These are phyloP conservation scores for Sporobolomyces phaffii DNA, from an alignment of 768 basidiomycete species.

Conservation along the genomic window DNA sequence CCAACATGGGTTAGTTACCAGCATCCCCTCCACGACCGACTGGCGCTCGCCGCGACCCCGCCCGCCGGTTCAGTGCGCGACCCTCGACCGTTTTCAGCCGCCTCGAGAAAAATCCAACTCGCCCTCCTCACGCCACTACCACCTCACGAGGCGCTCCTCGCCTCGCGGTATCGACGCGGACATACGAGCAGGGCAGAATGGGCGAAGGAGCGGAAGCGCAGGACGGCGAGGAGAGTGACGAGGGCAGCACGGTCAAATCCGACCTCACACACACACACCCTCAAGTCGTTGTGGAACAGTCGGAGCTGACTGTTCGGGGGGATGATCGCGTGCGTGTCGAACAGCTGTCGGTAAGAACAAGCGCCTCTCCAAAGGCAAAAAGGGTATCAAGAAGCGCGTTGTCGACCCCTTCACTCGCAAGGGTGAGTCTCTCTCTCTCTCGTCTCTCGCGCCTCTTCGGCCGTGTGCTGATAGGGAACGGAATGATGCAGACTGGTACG, in stretches of 20 bases:
- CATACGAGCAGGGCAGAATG: background rate
- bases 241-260: background rate
- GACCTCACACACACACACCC: too few species aligned
- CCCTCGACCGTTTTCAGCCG: background rate
- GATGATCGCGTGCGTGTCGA: background rate
- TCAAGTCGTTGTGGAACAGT: background rate
- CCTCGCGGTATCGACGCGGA: background rate
- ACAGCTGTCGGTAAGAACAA: slow-evolving; percentile 71
- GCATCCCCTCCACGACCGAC: background rate
- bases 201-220: background rate
- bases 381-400: slow-evolving; percentile 99
- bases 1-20: slow-evolving; percentile 15
- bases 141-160: background rate
- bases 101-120: background rate
- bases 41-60: background rate
- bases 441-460: background rate
- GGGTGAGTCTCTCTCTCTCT: slow-evolving; percentile 54
- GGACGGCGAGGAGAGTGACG: background rate
- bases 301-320: slow-evolving; percentile 9
- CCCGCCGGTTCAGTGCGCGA: background rate
- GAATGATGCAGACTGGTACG: slow-evolving; percentile 77
- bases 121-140: background rate
- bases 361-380: slow-evolving; percentile 94
- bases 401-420: slow-evolving; percentile 99
- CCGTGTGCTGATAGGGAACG: background rate